These are phyloP conservation scores for Ceriops zippeliana DNA, from an alignment of 345 rosid genomes.

Conservation along the genomic window DNA sequence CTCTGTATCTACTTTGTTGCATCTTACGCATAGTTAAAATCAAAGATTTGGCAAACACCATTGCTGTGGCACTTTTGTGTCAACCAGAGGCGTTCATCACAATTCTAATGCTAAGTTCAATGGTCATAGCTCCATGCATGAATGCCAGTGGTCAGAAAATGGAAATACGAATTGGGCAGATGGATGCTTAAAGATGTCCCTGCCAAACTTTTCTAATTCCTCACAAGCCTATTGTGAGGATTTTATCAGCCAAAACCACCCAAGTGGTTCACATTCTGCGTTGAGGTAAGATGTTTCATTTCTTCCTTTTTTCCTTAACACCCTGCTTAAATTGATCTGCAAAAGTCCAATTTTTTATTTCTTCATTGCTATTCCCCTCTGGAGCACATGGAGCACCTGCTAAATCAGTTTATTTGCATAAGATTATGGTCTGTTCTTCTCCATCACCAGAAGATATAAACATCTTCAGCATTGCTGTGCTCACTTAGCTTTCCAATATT, in stretches of 20 bases:
- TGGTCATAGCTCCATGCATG: constrained; percentile 40
- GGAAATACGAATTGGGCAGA: constrained; percentile 31
- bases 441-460: too few relatives aligned
- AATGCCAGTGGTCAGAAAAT: constrained; percentile 37
- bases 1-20: constrained; percentile 89
- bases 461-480: too few relatives aligned
- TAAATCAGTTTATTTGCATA: too few relatives aligned
- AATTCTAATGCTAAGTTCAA: constrained; percentile 51
- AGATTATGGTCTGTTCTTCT: too few relatives aligned
- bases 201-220: constrained; percentile 36
- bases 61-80: constrained; percentile 87
- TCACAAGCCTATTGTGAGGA: constrained; percentile 40
- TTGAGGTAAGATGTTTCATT: constrained; percentile 53
- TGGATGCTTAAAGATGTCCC: constrained; percentile 30
- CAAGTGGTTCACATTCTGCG: constrained; percentile 32
- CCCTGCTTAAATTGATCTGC: too few relatives aligned
- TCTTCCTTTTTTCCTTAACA: not conserved
- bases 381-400: too few relatives aligned
- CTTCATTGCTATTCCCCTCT: not conserved
- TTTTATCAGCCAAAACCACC: constrained; percentile 20
- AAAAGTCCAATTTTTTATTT: not conserved
- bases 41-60: constrained; percentile 89
- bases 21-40: constrained; percentile 91
- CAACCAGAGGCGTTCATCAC: constrained; percentile 54
- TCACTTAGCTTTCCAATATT: too few relatives aligned